Percentiles rank a stretch among this genome's conserved stretches.
Conservation (phyloP, 2,329 filamentous ascomycete genomes). For the Fusarium neocosmosporiellum region DNA sequence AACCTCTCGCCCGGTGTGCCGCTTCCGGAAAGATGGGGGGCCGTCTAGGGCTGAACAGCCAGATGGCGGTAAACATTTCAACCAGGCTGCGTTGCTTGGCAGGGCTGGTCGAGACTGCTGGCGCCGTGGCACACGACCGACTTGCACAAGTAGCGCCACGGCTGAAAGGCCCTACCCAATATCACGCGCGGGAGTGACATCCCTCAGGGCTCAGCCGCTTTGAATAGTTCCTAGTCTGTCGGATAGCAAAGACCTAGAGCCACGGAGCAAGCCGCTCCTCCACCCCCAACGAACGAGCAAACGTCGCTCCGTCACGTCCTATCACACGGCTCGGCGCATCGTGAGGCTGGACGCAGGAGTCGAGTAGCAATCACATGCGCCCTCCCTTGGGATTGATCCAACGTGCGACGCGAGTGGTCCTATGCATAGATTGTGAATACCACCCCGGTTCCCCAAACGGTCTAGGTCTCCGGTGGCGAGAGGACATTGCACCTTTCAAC, state of each 20-base stretch:
- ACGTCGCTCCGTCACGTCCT: background rate
- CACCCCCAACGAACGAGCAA: background rate
- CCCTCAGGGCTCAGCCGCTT: constrained; percentile 12
- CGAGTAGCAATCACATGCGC: constrained; percentile 28
- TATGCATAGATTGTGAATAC: background rate
- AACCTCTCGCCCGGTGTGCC: constrained; percentile 21
- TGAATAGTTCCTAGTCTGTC: constrained; percentile 13
- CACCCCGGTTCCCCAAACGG: background rate
- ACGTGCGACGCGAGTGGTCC: constrained; percentile 3
- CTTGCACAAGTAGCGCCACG: constrained; percentile 24
- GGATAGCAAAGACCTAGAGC: background rate
- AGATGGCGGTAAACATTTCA: constrained; percentile 14
- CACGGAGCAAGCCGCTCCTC: constrained; percentile 14
- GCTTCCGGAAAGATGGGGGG: constrained; percentile 14
- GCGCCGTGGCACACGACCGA: constrained; percentile 6
- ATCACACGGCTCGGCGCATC: constrained; percentile 18
- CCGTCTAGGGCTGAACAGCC: background rate
- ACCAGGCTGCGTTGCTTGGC: constrained; percentile 4
- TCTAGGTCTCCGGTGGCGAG: constrained; percentile 29
- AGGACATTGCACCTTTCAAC: constrained; percentile 9
- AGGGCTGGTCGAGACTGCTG: constrained; percentile 17
- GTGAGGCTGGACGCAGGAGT: constrained; percentile 33
- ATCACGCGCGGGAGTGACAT: constrained; percentile 16
- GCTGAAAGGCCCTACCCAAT: constrained; percentile 17
- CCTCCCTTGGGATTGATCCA: background rate